Percentiles rank a stretch among this genome's conserved stretches.
These are phyloP conservation scores for Trichoderma erinaceum DNA, from an alignment of 495 filamentous ascomycete genomes.

Conservation along the genomic window DNA sequence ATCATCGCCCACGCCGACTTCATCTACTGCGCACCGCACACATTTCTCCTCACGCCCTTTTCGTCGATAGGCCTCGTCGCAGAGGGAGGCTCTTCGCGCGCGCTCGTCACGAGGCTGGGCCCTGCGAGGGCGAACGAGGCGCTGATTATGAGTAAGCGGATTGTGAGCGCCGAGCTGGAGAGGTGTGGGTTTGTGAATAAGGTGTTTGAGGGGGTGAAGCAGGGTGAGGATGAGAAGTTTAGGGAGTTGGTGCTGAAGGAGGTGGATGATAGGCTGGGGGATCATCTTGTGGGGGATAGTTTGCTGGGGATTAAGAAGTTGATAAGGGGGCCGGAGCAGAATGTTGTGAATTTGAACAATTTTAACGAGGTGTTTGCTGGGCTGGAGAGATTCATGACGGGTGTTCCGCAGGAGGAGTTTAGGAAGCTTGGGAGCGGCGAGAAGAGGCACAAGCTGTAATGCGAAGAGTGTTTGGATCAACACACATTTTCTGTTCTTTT, in stretches of 20 bases:
- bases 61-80: conserved; percentile 82
- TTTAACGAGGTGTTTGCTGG: conserved; percentile 79
- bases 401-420: conserved; percentile 84
- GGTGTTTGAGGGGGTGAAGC: conserved; percentile 56
- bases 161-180: conserved; percentile 69
- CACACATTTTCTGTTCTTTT: background rate
- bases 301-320: conserved; percentile 79
- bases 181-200: conserved; percentile 81
- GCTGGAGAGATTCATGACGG: conserved; percentile 68
- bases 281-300: conserved; percentile 71
- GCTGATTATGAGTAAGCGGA: conserved; percentile 79
- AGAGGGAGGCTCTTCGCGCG: conserved; percentile 73
- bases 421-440: conserved; percentile 48
- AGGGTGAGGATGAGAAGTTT: conserved; percentile 56
- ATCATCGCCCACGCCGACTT: conserved; percentile 81
- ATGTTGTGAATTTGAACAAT: conserved; percentile 67
- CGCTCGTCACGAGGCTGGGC: conserved; percentile 77
- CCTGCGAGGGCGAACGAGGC: conserved; percentile 90
- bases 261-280: conserved; percentile 74
- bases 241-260: conserved; percentile 65
- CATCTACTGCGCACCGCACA: conserved; percentile 74
- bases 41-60: conserved; percentile 92
- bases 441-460: conserved; percentile 78
- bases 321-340: conserved; percentile 66
- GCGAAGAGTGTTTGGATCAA: background rate